A percentile compares a stretch with the other conserved stretches of the same genome.
These are phyloP conservation scores for Boechera retrofracta DNA, from an alignment of 345 rosid genomes.

Conservation along the genomic window DNA sequence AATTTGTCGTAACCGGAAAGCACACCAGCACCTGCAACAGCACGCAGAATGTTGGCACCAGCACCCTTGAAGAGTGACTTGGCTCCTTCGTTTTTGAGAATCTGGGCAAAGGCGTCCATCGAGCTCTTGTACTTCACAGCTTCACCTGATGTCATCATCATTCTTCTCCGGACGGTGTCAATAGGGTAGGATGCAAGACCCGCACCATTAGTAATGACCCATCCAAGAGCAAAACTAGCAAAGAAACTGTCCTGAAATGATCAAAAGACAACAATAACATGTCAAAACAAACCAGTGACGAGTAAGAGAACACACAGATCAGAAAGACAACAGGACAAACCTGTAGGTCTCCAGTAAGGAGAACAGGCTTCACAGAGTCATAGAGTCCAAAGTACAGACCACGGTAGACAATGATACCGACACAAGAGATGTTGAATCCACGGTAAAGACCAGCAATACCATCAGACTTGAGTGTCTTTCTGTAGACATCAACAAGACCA, in stretches of 20 bases:
- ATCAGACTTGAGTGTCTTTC: slow-evolving; percentile 68
- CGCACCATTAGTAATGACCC: slow-evolving; percentile 86
- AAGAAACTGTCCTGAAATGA: slow-evolving; percentile 82
- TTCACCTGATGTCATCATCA: slow-evolving; percentile 96
- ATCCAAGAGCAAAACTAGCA: slow-evolving; percentile 84
- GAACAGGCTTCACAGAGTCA: slow-evolving; percentile 80
- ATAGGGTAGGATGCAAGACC: slow-evolving; percentile 87
- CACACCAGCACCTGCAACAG: slow-evolving; percentile 93
- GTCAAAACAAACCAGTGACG: slow-evolving; percentile 2
- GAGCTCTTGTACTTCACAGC: slow-evolving; percentile 92
- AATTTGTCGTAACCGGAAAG: slow-evolving; percentile 88
- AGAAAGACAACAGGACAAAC: slow-evolving; percentile 39
- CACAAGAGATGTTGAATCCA: slow-evolving; percentile 84
- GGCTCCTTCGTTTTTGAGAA: slow-evolving; percentile 80
- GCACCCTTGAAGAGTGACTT: slow-evolving; percentile 91
- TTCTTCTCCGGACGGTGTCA: slow-evolving; percentile 92
- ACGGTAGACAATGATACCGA: slow-evolving; percentile 81
- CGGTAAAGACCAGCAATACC: slow-evolving; percentile 87
- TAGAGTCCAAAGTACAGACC: slow-evolving; percentile 86
- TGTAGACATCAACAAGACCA: slow-evolving; percentile 79
- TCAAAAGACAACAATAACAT: slow-evolving; percentile 9
- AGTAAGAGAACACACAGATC: neutral
- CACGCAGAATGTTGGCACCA: slow-evolving; percentile 89
- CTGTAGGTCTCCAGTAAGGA: slow-evolving; percentile 63
- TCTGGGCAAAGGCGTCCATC: slow-evolving; percentile 66